Percentiles rank a stretch among this genome's conserved stretches.
Conservation (phyloP, 345 rosid species). For the Xanthoceras sorbifolium region DNA sequence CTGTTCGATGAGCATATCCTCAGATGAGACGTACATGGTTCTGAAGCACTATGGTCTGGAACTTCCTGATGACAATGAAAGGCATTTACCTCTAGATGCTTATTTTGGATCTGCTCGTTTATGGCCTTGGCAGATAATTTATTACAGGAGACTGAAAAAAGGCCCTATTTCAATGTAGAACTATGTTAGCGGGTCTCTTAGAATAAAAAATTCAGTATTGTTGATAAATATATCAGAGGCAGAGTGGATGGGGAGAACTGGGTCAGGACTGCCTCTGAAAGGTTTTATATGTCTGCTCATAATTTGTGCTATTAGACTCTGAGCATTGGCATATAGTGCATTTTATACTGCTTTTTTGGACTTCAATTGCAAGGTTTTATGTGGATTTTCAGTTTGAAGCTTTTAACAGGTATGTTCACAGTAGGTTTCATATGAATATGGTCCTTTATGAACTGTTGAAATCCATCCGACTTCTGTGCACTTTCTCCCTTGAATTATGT, state of each 20-base stretch:
- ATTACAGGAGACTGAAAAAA: constrained; percentile 52
- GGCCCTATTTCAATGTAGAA: constrained; percentile 47
- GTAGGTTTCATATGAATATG: constrained; percentile 7
- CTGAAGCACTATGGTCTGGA: constrained; percentile 45
- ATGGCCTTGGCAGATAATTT: constrained; percentile 54
- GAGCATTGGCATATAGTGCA: constrained; percentile 8
- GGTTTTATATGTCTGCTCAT: constrained; percentile 8
- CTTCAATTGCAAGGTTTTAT: constrained; percentile 17
- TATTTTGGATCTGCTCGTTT: constrained; percentile 51
- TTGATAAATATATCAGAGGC: constrained; percentile 49
- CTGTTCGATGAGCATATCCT: constrained; percentile 27
- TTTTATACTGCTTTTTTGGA: constrained; percentile 19
- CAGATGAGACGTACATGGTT: constrained; percentile 41
- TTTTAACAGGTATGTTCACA: constrained; percentile 31
- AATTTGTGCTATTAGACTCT: background rate
- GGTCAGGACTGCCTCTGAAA: constrained; percentile 21
- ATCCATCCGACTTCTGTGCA: background rate
- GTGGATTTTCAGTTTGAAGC: constrained; percentile 19
- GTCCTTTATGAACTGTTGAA: background rate
- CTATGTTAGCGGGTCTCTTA: constrained; percentile 47
- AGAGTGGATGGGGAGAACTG: constrained; percentile 54
- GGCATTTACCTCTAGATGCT: constrained; percentile 28
- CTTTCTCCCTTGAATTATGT: background rate
- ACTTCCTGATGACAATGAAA: constrained; percentile 33
- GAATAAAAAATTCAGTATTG: constrained; percentile 45